phyloP scores from a whole-genome alignment of 2,329 filamentous ascomycete genomes.

The Lasiodiplodia hormozganensis region DNA sequence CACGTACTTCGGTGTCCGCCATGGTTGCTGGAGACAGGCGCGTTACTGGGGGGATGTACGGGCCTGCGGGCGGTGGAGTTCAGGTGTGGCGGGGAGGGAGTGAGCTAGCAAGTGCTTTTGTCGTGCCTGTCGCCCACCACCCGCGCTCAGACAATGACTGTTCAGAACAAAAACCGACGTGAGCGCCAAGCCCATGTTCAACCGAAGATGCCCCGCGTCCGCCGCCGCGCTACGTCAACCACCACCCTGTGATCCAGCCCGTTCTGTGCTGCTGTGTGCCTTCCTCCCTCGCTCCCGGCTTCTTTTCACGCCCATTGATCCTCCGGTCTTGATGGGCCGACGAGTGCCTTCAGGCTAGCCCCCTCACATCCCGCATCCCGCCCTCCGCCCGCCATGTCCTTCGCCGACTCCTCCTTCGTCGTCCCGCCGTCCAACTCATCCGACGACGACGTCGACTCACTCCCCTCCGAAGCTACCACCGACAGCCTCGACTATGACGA shows the following conservation, averaged over 20 bases:
- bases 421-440: conserved; percentile 38
- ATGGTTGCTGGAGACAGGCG: conserved; percentile 54
- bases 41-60: conserved; percentile 9
- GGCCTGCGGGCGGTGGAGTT: conserved; percentile 13
- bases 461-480: conserved; percentile 59
- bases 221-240: conserved; percentile 17
- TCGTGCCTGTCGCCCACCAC: conserved; percentile 19
- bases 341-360: neutral
- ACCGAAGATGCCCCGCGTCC: conserved; percentile 1
- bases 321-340: conserved; percentile 13
- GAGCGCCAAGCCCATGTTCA: conserved; percentile 6
- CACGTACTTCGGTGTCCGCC: conserved; percentile 50
- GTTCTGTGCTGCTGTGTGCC: neutral
- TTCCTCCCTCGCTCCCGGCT: neutral
- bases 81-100: conserved; percentile 20
- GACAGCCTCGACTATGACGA: conserved; percentile 62
- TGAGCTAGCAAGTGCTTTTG: conserved; percentile 25
- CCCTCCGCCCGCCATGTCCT: conserved; percentile 40
- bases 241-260: neutral
- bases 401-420: conserved; percentile 48
- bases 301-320: neutral
- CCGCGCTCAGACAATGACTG: conserved; percentile 25
- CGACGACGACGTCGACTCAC: conserved; percentile 56
- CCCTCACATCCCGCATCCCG: neutral
- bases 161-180: conserved; percentile 20